Evolutionary conservation across 2,329 filamentous ascomycete genomes (phyloP).

Genomic region (Fusarium floridanum): DNA sequence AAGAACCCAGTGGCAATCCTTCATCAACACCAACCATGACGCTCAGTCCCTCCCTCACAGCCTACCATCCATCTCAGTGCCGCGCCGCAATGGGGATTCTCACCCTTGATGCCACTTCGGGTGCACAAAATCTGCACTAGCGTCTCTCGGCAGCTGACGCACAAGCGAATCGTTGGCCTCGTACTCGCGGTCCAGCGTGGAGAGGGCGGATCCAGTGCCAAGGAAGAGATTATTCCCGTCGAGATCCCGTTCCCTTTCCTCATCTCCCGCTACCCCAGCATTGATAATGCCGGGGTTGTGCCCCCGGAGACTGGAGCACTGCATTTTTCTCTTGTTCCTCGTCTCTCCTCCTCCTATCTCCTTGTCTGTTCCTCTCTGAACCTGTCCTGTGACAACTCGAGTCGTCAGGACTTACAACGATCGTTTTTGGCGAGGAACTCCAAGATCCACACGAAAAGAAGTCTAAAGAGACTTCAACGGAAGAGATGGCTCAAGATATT

Average conservation of each 20-base stretch:
- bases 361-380: not conserved
- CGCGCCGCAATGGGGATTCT: slow-evolving; percentile 27
- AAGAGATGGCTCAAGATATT: slow-evolving; percentile 28
- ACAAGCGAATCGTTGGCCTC: slow-evolving; percentile 34
- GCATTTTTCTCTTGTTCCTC: slow-evolving; percentile 15
- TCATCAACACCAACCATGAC: not conserved
- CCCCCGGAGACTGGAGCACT: slow-evolving; percentile 30
- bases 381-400: slow-evolving; percentile 1
- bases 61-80: slow-evolving; percentile 7
- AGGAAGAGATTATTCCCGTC: slow-evolving; percentile 44
- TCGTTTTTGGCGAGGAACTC: not conserved
- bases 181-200: slow-evolving; percentile 21
- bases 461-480: not conserved
- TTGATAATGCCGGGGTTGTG: slow-evolving; percentile 39
- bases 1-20: not conserved
- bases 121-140: slow-evolving; percentile 30
- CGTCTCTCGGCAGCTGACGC: slow-evolving; percentile 32
- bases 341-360: slow-evolving; percentile 7
- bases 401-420: not conserved
- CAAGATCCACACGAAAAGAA: not conserved
- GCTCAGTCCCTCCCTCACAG: not conserved
- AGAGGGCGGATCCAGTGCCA: slow-evolving; percentile 36
- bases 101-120: slow-evolving; percentile 14
- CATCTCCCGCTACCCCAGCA: slow-evolving; percentile 35
- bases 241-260: slow-evolving; percentile 40